Evolutionary conservation across 106 monocot species (phyloP), one percentile per base, ranked within the genome.

Genomic region (Allium fistulosum): DNA sequence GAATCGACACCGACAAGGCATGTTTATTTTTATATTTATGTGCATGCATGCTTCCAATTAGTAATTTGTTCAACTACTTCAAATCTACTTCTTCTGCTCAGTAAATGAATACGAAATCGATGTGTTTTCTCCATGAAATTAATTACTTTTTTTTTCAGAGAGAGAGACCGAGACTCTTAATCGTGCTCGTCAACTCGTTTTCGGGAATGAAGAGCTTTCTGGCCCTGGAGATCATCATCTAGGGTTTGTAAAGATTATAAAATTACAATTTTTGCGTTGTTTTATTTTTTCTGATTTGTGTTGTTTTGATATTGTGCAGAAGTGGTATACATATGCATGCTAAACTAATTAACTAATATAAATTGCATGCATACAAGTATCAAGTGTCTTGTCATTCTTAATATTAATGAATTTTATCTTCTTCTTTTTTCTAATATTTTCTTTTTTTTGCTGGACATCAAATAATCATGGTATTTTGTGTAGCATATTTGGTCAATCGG

Each of bases 101-200:
- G 47, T 1, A 37, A 37, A 37, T 37, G 37, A 37, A 2, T 5
- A 37, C 2, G 37, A 37, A 37, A 37, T 37, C 5, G 37, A 37
- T 37, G 37, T 37, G 0, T 37, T 37, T 37, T 37, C 37, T 37
- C 37, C 37, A 37, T 4, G 37, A 37, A 37, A 37, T 68, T 22
- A 22, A 22, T 49, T 55, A 8, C 59, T 7, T 59, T 59, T 15
- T 74, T 63, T 27, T 48, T 69, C 61, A 99, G 97, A 99, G 77
- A 87, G 97, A 70, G 97, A 99, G 75, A 99, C 97, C 0, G 97
- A 99, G 74, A 99, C 92, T 4, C 97, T 99, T 12, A 92, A 99
- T 62, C 84, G 97, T 18, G 97, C 97, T 56, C 86, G 92, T 15
- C 92, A 99, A 52, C 83, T 99, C 14, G 97, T 99, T 8, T 93